phyloP scores from a whole-genome alignment of 768 basidiomycete species.

The Plicaturopsis crispa region DNA sequence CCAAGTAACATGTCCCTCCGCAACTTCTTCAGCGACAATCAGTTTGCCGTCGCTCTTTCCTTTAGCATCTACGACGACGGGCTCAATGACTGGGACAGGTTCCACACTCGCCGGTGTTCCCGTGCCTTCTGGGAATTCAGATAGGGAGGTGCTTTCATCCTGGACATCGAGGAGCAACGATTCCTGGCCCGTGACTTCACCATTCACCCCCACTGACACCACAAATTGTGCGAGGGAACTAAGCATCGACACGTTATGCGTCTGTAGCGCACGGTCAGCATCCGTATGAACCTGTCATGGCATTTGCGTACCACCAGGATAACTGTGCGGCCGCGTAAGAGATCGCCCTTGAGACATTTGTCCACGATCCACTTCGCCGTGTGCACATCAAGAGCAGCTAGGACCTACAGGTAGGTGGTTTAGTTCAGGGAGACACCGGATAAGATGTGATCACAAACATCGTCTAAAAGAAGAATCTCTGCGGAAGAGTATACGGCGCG shows the following conservation, averaged over 20 bases:
- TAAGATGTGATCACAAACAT: constrained; percentile 11
- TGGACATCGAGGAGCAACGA: constrained; percentile 20
- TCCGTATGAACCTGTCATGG: constrained; percentile 2
- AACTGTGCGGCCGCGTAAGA: constrained; percentile 40
- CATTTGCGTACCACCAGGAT: constrained; percentile 36
- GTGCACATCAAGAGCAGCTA: constrained; percentile 36
- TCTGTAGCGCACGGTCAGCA: constrained; percentile 10
- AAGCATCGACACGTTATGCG: constrained; percentile 24
- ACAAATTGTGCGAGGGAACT: constrained; percentile 30
- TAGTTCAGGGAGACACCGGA: not conserved
- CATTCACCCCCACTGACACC: constrained; percentile 47
- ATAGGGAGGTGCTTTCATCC: constrained; percentile 19
- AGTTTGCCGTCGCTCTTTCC: constrained; percentile 41
- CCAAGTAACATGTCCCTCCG: constrained; percentile 24
- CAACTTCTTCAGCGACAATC: constrained; percentile 33
- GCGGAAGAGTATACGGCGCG: constrained; percentile 36
- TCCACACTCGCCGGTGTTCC: not conserved
- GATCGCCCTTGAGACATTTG: constrained; percentile 38
- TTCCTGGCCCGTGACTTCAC: constrained; percentile 37
- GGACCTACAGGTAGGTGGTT: constrained; percentile 13
- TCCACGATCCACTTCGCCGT: constrained; percentile 46
- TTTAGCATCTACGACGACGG: constrained; percentile 18
- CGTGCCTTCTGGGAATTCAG: not conserved
- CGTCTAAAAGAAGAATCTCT: constrained; percentile 36
- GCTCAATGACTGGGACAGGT: constrained; percentile 11